phyloP scores from a whole-genome alignment of 2,329 filamentous ascomycete species.

The Aspergillus brunneoviolaceus region DNA sequence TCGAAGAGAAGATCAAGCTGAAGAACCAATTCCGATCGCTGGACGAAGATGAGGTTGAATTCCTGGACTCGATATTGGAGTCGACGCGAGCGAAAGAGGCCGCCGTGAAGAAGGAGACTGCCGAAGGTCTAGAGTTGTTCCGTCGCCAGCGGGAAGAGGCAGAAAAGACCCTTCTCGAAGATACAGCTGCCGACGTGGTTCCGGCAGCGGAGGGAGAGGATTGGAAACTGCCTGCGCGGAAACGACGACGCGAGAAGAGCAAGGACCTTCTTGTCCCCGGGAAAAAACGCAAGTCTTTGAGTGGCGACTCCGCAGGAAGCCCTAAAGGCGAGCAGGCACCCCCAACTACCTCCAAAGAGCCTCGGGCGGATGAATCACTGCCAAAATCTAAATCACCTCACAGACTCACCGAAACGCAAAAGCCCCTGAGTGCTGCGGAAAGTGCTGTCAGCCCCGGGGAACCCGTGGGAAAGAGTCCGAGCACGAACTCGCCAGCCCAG shows the following conservation, averaged over 20 bases:
- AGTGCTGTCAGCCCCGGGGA: not conserved
- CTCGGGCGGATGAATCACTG: not conserved
- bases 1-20: conserved; percentile 51
- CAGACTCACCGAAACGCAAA: not conserved
- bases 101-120: conserved; percentile 58
- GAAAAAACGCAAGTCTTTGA: conserved; percentile 45
- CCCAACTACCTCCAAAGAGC: conserved; percentile 10
- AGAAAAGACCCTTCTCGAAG: conserved; percentile 50
- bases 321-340: conserved; percentile 5
- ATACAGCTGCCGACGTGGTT: conserved; percentile 33
- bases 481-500: not conserved
- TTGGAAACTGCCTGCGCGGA: conserved; percentile 52
- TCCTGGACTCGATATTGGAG: conserved; percentile 57
- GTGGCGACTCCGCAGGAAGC: conserved; percentile 17
- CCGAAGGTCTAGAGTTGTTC: conserved; percentile 59
- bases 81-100: conserved; percentile 57
- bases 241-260: conserved; percentile 53
- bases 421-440: not conserved
- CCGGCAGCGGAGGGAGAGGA: conserved; percentile 42
- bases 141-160: conserved; percentile 59
- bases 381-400: not conserved
- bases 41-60: conserved; percentile 54
- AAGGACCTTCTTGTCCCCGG: conserved; percentile 40
- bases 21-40: conserved; percentile 54
- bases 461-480: not conserved